Evolutionary conservation across 176 grass and related monocot species (phyloP).

Genomic region (Aegilops speltoides): DNA sequence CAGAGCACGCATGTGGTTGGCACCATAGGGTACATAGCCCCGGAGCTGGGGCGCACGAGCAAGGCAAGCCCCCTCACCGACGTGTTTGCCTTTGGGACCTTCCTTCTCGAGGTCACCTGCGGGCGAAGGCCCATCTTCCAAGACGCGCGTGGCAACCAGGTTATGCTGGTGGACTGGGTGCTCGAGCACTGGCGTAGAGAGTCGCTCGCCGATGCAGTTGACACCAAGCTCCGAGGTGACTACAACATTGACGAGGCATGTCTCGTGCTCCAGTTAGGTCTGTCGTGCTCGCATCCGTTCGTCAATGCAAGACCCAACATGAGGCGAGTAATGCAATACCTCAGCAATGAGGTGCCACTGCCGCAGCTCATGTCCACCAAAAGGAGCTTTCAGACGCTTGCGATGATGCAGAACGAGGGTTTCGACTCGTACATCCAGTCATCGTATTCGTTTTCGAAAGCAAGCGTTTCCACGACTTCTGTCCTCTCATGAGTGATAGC

Average conservation of each 20-base stretch:
- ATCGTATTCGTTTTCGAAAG: background rate
- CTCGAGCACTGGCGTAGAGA: background rate
- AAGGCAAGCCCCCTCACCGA: too few relatives aligned
- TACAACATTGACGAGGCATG: background rate
- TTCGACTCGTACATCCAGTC: background rate
- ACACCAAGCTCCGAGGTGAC: background rate
- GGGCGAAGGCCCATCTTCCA: background rate
- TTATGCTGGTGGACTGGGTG: constrained; percentile 8
- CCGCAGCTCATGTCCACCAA: background rate
- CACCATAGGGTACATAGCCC: too few relatives aligned
- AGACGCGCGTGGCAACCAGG: background rate
- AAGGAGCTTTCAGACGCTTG: background rate
- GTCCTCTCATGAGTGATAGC: background rate
- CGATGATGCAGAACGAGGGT: background rate
- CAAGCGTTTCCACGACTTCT: background rate
- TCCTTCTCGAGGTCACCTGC: background rate
- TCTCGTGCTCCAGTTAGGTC: background rate
- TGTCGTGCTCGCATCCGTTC: background rate
- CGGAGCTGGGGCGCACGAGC: too few relatives aligned
- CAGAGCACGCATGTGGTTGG: too few relatives aligned
- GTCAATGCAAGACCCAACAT: background rate
- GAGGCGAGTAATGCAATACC: background rate
- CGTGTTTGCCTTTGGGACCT: background rate
- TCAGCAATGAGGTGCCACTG: background rate
- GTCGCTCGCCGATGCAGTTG: background rate